A percentile compares a stretch with the other conserved stretches of the same genome.
Evolutionary conservation across 164 flowering plant genomes (phyloP).

Genomic region (Annona squamosa): DNA sequence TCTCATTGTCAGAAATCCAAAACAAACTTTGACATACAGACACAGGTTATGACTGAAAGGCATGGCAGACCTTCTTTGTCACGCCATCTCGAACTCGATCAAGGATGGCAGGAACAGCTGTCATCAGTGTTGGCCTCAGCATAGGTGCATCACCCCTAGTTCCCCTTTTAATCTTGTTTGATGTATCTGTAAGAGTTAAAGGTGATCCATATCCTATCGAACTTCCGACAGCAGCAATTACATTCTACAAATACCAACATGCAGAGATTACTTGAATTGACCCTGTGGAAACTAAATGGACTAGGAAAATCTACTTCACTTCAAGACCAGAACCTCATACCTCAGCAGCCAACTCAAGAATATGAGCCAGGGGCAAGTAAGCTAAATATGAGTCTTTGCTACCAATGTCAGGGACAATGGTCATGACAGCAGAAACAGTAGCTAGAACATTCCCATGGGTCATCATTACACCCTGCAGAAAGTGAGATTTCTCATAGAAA

Average conservation of each 20-base stretch:
- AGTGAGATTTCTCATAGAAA: not conserved
- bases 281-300: not conserved
- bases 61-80: constrained; percentile 59
- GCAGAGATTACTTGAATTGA: not conserved
- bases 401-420: constrained; percentile 72
- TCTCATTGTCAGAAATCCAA: constrained; percentile 2
- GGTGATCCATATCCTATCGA: constrained; percentile 94
- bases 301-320: constrained; percentile 5
- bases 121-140: constrained; percentile 72
- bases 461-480: constrained; percentile 95
- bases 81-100: constrained; percentile 98
- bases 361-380: constrained; percentile 86
- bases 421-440: constrained; percentile 78
- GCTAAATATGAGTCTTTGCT: constrained; percentile 76
- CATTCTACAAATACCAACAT: constrained; percentile 37
- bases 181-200: constrained; percentile 88
- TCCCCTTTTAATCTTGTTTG: constrained; percentile 83
- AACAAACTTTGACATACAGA: not conserved
- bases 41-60: not conserved
- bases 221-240: constrained; percentile 63
- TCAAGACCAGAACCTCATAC: constrained; percentile 29
- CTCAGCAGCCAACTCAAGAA: constrained; percentile 98
- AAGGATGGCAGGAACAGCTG: constrained; percentile 96
- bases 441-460: constrained; percentile 86
- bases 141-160: constrained; percentile 88